Conservation (phyloP, 2,329 filamentous ascomycete genomes). For the Aspergillus pseudoterreus region DNA sequence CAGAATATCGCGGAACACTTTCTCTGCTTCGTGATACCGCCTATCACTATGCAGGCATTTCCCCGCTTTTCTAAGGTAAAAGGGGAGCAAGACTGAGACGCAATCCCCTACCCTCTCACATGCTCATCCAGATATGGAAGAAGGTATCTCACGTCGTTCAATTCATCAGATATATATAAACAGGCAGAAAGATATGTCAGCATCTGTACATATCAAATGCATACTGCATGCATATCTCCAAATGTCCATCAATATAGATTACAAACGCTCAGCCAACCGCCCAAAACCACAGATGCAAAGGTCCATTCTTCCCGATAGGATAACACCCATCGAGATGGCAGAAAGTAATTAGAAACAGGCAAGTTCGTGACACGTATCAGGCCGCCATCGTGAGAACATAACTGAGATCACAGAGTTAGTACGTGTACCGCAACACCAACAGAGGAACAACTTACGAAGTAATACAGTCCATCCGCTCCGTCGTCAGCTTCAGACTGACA, state of each 20-base stretch:
- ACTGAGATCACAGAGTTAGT: conserved; percentile 10
- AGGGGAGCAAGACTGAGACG: too few relatives aligned
- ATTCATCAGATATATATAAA: not conserved
- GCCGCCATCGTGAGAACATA: conserved; percentile 33
- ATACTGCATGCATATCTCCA: too few relatives aligned
- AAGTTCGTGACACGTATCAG: conserved; percentile 12
- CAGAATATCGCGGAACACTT: not conserved
- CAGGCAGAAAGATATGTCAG: not conserved
- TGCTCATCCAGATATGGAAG: too few relatives aligned
- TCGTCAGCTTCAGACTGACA: conserved; percentile 88
- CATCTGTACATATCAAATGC: not conserved
- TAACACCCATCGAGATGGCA: not conserved
- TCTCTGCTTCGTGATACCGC: conserved; percentile 14
- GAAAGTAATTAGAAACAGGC: not conserved
- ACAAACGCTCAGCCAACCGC: not conserved
- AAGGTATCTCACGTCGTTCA: not conserved
- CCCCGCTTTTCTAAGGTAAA: not conserved
- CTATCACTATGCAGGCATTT: conserved; percentile 11
- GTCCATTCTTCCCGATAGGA: not conserved
- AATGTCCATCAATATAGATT: too few relatives aligned
- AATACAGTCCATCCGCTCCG: conserved; percentile 79
- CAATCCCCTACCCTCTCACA: too few relatives aligned
- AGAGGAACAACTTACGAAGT: conserved; percentile 49
- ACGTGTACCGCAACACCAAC: not conserved
- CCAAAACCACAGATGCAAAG: not conserved